These are phyloP conservation scores for Erysimum cheiranthoides DNA, from an alignment of 345 rosid species.

Conservation along the genomic window DNA sequence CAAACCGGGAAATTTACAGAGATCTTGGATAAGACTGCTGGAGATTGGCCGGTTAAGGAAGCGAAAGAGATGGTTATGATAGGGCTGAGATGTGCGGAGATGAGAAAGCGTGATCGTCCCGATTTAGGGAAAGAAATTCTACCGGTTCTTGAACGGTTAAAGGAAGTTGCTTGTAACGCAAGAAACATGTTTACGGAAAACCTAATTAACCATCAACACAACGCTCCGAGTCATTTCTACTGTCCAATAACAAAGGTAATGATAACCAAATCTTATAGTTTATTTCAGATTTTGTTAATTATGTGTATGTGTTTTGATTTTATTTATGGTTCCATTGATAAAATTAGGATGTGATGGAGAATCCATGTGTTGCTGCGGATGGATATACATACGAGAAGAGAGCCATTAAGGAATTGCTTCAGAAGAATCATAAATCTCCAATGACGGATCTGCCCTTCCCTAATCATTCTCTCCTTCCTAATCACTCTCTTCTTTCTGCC, in stretches of 20 bases:
- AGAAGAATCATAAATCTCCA: conserved; percentile 66
- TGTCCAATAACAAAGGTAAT: conserved; percentile 87
- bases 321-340: conserved; percentile 8
- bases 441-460: conserved; percentile 64
- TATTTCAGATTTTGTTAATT: background rate
- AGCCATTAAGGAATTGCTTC: conserved; percentile 71
- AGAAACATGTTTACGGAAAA: conserved; percentile 29
- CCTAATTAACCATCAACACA: conserved; percentile 13
- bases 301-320: conserved; percentile 3
- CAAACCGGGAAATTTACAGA: conserved; percentile 52
- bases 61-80: conserved; percentile 65
- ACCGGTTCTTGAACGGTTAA: conserved; percentile 72
- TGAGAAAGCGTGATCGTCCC: conserved; percentile 80
- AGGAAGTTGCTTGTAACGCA: conserved; percentile 55
- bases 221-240: conserved; percentile 70
- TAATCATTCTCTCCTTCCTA: conserved; percentile 66
- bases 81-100: conserved; percentile 79
- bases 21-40: conserved; percentile 73
- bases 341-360: conserved; percentile 77
- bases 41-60: conserved; percentile 81
- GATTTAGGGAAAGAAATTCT: conserved; percentile 64
- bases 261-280: background rate
- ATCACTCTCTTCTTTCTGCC: conserved; percentile 71
- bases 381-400: conserved; percentile 80
- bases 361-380: conserved; percentile 89